Evolutionary conservation across 2,329 filamentous ascomycete species (phyloP), one percentile per base, ranked within the genome.

Genomic region (Aurifilum marmelostoma): DNA sequence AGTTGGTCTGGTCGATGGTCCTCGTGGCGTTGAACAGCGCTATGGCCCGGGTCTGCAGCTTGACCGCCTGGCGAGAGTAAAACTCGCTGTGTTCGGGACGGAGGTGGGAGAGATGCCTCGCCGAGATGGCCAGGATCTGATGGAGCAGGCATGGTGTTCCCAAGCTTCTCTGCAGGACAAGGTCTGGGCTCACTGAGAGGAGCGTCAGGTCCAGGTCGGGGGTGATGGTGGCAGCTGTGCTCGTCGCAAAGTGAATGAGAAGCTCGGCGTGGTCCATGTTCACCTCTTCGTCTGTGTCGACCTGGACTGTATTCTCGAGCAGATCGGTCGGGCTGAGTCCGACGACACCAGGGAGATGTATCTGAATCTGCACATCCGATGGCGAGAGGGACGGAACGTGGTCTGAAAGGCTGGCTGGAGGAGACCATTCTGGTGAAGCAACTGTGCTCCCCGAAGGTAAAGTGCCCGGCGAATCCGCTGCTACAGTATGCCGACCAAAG

Each of bases 31-130:
- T 82, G 72, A 80, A 83, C 69, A 76, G 76, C 56, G 75, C 74
- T 21, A 84, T 76, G 43, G 80, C 82, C 2, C 79, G 77, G 0
- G 81, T 83, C 72, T 84, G 83, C 2, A 84, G 76, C 64, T 82
- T 78, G 0, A 81, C 81, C 12, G 83, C 81, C 50, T 80, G 77
- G 61, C 77, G 75, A 14, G 76, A 76, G 61, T 80, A 80, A 32
- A 72, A 75, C 9, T 60, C 66, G 1, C 50, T 50, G 6, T 64
- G 67, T 1, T 74, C 69, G 9, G 74, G 75, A 7, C 69, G 72
- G 3, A 63, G 39, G 58, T 62, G 18, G 12, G 54, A 18, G 11
- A 67, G 32, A 16, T 67, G 66, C 3, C 41, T 59, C 12, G 66
- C 66, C 11, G 66, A 59, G 24, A 67, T 62, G 37, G 66, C 66